Conservation (phyloP, 2,329 filamentous ascomycete species). For the Trichophyton benhamiae region DNA sequence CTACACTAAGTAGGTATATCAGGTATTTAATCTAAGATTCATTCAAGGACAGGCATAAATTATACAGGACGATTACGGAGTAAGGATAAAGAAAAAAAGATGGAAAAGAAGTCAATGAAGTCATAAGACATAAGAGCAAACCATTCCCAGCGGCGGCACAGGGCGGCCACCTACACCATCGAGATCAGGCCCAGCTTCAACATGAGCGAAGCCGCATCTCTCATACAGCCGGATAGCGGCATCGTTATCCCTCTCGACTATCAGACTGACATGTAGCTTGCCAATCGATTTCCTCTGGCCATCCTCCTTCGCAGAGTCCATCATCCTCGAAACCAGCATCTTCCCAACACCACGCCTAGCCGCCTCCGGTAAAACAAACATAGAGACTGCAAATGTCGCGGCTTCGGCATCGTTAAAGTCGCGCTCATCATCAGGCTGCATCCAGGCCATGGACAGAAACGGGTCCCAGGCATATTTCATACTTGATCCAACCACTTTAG, state of each 20-base stretch:
- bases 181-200: not conserved
- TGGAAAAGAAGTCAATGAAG: not conserved
- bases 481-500: constrained; percentile 10
- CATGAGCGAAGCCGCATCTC: constrained; percentile 15
- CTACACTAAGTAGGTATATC: no score
- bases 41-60: no score
- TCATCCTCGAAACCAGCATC: constrained; percentile 14
- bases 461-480: constrained; percentile 7
- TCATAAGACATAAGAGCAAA: not conserved
- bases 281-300: constrained; percentile 3
- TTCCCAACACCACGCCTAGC: constrained; percentile 16
- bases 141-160: not conserved
- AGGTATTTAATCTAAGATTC: no score
- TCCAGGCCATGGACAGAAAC: constrained; percentile 3
- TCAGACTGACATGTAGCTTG: constrained; percentile 14
- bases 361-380: constrained; percentile 18
- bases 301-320: constrained; percentile 11
- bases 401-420: constrained; percentile 10
- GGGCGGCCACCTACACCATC: not conserved
- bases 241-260: constrained; percentile 13
- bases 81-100: not conserved
- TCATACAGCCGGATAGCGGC: constrained; percentile 16
- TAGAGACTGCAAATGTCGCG: constrained; percentile 18
- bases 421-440: not conserved
- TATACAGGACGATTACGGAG: not conserved